A percentile compares a stretch with the other conserved stretches of the same genome.
phyloP scores from a whole-genome alignment of 2,329 filamentous ascomycete species.

The Diatrype stigma region DNA sequence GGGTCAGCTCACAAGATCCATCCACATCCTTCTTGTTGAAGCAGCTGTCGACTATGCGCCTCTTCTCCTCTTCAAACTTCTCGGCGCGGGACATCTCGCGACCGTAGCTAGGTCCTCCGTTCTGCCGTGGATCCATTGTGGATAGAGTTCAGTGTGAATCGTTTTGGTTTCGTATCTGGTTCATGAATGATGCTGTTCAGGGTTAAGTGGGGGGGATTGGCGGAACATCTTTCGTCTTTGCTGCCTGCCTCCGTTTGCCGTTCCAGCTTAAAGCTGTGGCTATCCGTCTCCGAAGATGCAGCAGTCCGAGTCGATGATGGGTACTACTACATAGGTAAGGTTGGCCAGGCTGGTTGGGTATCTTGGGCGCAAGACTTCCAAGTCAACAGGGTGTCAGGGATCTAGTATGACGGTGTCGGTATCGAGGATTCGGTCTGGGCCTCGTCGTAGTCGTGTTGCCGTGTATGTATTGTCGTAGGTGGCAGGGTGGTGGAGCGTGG shows the following conservation, averaged over 20 bases:
- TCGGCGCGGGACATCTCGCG: slow-evolving; percentile 57
- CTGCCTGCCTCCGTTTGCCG: no score
- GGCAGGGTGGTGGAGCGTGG: background rate
- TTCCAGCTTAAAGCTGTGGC: no score
- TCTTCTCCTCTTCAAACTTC: slow-evolving; percentile 94
- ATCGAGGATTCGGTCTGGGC: no score
- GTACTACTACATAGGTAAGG: background rate
- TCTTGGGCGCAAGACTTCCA: background rate
- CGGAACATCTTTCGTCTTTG: slow-evolving; percentile 21
- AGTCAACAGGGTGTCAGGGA: no score
- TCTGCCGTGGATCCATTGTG: slow-evolving; percentile 26
- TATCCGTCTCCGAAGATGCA: no score
- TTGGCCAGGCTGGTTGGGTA: background rate
- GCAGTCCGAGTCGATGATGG: no score
- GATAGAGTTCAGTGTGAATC: slow-evolving; percentile 5
- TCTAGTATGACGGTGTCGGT: no score
- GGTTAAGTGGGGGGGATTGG: slow-evolving; percentile 18
- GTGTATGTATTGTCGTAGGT: background rate
- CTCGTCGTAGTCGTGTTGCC: no score
- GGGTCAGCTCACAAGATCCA: slow-evolving; percentile 64
- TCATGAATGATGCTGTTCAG: slow-evolving; percentile 26
- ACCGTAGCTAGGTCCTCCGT: slow-evolving; percentile 29
- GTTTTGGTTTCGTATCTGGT: slow-evolving; percentile 3
- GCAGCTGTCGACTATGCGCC: slow-evolving; percentile 89
- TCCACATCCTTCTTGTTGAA: slow-evolving; percentile 87